A percentile compares a stretch with the other conserved stretches of the same genome.
Conservation (phyloP, 306 rosid species). For the Quercus bicolor region DNA sequence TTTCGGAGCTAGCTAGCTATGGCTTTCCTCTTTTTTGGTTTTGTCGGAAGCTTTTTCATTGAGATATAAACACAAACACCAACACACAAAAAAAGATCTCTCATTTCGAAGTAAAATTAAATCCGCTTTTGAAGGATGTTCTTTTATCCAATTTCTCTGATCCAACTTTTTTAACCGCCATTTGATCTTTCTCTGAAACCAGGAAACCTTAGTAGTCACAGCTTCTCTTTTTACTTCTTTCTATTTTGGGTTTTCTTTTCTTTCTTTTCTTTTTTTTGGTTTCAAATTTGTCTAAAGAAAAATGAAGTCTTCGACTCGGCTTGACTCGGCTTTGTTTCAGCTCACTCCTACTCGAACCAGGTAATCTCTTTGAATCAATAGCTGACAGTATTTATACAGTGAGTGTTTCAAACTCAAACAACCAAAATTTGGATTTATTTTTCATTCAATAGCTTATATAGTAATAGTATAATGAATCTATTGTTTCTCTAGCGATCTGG, state of each 20-base stretch:
- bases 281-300: not conserved
- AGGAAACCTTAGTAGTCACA: conserved; percentile 1
- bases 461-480: too few relatives aligned
- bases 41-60: conserved; percentile 29
- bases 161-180: conserved; percentile 30
- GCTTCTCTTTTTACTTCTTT: not conserved
- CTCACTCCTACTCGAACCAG: conserved; percentile 98
- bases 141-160: conserved; percentile 16
- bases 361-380: conserved; percentile 28
- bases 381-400: conserved; percentile 1
- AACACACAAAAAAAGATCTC: not conserved
- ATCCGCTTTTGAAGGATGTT: conserved; percentile 13
- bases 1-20: conserved; percentile 14
- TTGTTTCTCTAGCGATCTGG: conserved; percentile 25
- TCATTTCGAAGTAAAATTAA: conserved; percentile 18
- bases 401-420: conserved; percentile 1
- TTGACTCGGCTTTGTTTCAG: conserved; percentile 88
- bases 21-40: conserved; percentile 22
- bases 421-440: not conserved
- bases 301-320: conserved; percentile 70
- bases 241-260: too few relatives aligned
- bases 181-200: conserved; percentile 18
- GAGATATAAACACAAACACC: conserved; percentile 2
- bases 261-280: not conserved
- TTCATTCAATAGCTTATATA: too few relatives aligned